phyloP scores from a whole-genome alignment of 495 filamentous ascomycete genomes.

The Thozetella sp. region DNA sequence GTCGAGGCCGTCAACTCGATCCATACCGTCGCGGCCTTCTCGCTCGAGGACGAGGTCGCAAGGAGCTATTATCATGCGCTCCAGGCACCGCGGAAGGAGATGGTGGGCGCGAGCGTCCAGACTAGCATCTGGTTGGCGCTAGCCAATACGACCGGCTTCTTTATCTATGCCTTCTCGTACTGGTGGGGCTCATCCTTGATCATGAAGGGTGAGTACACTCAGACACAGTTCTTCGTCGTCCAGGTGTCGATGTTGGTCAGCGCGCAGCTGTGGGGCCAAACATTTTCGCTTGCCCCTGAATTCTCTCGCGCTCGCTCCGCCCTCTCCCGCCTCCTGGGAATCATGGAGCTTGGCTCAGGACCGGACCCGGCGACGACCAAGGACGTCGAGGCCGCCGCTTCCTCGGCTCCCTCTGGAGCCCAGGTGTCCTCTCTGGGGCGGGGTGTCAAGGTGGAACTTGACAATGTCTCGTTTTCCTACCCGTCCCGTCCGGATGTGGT shows the following conservation, averaged over 20 bases:
- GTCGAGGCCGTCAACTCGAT: constrained; percentile 85
- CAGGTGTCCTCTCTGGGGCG: constrained; percentile 57
- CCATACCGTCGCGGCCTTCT: constrained; percentile 78
- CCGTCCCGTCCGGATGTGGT: constrained; percentile 51
- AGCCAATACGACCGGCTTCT: constrained; percentile 75
- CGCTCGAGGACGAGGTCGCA: constrained; percentile 62
- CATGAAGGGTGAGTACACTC: constrained; percentile 60
- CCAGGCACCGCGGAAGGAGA: constrained; percentile 9
- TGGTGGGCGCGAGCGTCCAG: constrained; percentile 10
- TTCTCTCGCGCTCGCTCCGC: constrained; percentile 22
- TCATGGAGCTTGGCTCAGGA: constrained; percentile 11
- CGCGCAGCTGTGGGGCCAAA: constrained; percentile 27
- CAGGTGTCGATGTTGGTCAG: constrained; percentile 48
- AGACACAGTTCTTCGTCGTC: constrained; percentile 80
- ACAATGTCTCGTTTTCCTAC: constrained; percentile 60
- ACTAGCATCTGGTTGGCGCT: constrained; percentile 62
- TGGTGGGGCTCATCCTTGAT: constrained; percentile 77
- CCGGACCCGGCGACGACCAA: constrained; percentile 3
- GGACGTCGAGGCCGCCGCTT: constrained; percentile 8
- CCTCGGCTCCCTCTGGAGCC: constrained; percentile 10
- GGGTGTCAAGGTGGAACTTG: constrained; percentile 53
- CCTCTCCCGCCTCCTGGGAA: constrained; percentile 13
- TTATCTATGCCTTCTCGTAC: constrained; percentile 76
- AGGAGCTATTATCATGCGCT: constrained; percentile 51
- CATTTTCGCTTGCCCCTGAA: constrained; percentile 28